phyloP scores from a whole-genome alignment of 2,329 filamentous ascomycete genomes.

The Colletotrichum orchidophilum region DNA sequence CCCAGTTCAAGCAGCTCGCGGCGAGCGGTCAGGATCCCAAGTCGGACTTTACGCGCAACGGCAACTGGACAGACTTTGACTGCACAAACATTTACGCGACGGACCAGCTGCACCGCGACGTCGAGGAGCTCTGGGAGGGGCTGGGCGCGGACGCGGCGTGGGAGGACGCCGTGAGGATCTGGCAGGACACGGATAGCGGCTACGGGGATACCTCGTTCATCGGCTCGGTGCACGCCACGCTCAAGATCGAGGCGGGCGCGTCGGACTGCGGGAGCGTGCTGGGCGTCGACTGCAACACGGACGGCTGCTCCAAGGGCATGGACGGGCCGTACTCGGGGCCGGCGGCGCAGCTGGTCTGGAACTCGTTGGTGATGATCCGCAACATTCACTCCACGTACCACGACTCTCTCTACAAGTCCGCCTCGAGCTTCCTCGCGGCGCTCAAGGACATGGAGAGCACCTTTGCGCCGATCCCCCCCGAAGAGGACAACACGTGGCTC shows the following conservation, averaged over 20 bases:
- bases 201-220: slow-evolving; percentile 23
- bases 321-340: slow-evolving; percentile 33
- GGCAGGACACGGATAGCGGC: slow-evolving; percentile 30
- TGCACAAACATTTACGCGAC: neutral
- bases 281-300: neutral
- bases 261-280: neutral
- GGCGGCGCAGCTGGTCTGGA: slow-evolving; percentile 38
- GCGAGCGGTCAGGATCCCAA: neutral
- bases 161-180: slow-evolving; percentile 38
- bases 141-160: slow-evolving; percentile 40
- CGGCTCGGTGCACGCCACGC: slow-evolving; percentile 25
- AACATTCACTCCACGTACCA: slow-evolving; percentile 11
- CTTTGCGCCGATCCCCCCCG: slow-evolving; percentile 41
- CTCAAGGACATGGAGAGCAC: slow-evolving; percentile 33
- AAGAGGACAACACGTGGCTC: slow-evolving; percentile 38
- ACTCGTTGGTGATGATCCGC: slow-evolving; percentile 39
- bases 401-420: neutral
- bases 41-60: slow-evolving; percentile 2
- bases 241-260: neutral
- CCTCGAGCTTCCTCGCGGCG: neutral
- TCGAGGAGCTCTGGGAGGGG: slow-evolving; percentile 38
- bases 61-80: slow-evolving; percentile 29
- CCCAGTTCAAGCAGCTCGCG: slow-evolving; percentile 24
- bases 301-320: slow-evolving; percentile 9
- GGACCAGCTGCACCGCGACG: neutral